Evolutionary conservation across 225 moss, liverwort and hornwort species (phyloP), one percentile per base, ranked within the genome.

Genomic region (Pseudisothecium myosuroides): DNA sequence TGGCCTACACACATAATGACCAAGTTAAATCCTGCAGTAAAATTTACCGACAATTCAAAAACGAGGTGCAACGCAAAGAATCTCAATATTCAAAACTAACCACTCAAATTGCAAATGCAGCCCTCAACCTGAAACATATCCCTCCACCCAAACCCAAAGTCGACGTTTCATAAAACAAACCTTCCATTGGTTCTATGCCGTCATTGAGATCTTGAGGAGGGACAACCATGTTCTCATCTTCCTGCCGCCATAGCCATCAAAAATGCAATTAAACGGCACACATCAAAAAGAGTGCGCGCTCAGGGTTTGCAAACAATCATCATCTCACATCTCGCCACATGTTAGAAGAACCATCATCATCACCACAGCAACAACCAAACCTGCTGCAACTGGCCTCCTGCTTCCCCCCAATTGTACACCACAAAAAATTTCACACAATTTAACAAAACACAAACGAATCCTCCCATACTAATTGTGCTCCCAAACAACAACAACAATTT

Each of bases 101-200:
- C 64, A 81, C 81, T 63, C 62, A 20, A 56, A 73, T 75, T 55
- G 43, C 76, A 88, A 81, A 87, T 84, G 81, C 29, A 75, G 81
- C 85, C 45, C 45, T 45, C 45, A 85, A 74, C 80, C 65, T 49
- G n/a, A 28, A 31, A 61, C 72, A 72, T 66, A 87, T 58, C 43
- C 41, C 74, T 83, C 76, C 55, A 76, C 76, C 56, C 56, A 63
- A 81, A 36, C 47, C 63, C 55, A 8, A 69, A 73, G 31, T 59
- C 26, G 54, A 73, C 74, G 64, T 24, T 78, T 71, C 87, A 49
- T 58, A 62, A 45, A 76, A 93, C 96, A 85, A 87, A 98, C 98
- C 98, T 98, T 98, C 98, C 98, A 98, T 98, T 77, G 97, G 94
- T 92, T 98, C 98, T 93, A 98, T 94, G 62, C 95, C 97, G 94